These are phyloP conservation scores for Candida maesae DNA, from an alignment of 805 yeast species.

Conservation along the genomic window DNA sequence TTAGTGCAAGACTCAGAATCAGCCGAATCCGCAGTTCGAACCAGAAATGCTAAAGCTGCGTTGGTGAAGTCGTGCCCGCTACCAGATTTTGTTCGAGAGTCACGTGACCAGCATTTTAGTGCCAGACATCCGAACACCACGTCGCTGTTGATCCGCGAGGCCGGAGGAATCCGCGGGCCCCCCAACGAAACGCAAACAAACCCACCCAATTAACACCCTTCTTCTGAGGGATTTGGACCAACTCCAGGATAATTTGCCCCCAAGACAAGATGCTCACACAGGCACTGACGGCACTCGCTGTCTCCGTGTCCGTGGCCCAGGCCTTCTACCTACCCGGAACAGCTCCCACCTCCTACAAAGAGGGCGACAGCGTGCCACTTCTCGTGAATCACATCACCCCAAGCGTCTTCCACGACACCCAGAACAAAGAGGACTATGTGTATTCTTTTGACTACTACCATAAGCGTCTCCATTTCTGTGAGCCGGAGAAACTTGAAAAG, in stretches of 20 bases:
- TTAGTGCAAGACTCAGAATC: no score
- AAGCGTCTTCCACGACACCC: slow-evolving; percentile 41
- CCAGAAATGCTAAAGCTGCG: no score
- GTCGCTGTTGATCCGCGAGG: no score
- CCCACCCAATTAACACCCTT: not conserved
- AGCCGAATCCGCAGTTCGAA: no score
- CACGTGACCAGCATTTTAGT: no score
- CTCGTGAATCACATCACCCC: slow-evolving; percentile 92
- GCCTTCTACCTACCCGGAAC: slow-evolving; percentile 95
- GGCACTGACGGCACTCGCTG: slow-evolving; percentile 7
- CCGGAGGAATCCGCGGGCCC: no score
- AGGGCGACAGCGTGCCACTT: slow-evolving; percentile 70
- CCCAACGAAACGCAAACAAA: no score
- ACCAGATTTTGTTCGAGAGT: no score
- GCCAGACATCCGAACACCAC: no score
- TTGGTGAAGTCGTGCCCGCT: no score
- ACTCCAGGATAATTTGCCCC: no score
- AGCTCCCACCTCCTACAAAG: slow-evolving; percentile 84
- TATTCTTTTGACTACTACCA: slow-evolving; percentile 83
- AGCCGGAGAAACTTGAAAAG: slow-evolving; percentile 49
- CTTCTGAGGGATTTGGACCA: not conserved
- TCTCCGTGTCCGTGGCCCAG: slow-evolving; percentile 10
- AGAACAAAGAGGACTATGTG: slow-evolving; percentile 47
- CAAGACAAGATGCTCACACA: slow-evolving; percentile 3
- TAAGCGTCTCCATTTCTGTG: slow-evolving; percentile 79